Conservation (phyloP, 176 grass and related monocot species). For the Carex myosuroides region DNA sequence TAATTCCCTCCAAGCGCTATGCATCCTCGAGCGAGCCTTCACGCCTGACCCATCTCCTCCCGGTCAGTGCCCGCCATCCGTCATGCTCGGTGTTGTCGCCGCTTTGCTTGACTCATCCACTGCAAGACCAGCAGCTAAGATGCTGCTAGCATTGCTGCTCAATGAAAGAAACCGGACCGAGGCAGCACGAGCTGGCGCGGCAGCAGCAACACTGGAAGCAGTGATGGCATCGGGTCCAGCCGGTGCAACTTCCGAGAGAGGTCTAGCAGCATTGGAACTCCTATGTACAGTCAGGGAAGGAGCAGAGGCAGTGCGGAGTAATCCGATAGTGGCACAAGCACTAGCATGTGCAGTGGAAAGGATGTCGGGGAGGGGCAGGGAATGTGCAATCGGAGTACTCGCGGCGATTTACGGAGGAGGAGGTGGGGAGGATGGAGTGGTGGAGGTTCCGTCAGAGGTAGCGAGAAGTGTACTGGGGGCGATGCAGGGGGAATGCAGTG, state of each 20-base stretch:
- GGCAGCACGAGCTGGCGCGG: constrained; percentile 34
- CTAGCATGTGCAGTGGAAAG: constrained; percentile 53
- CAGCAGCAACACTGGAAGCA: constrained; percentile 54
- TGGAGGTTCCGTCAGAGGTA: constrained; percentile 53
- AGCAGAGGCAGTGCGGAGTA: constrained; percentile 32
- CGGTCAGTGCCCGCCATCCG: background rate
- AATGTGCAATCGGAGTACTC: constrained; percentile 84
- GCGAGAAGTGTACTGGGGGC: constrained; percentile 68
- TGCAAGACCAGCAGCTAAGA: constrained; percentile 2
- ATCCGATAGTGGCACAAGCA: constrained; percentile 32
- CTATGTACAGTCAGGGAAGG: constrained; percentile 68
- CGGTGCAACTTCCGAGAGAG: constrained; percentile 67
- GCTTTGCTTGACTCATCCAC: constrained; percentile 19
- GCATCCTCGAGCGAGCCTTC: constrained; percentile 13
- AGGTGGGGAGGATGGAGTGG: background rate
- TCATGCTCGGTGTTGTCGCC: constrained; percentile 14
- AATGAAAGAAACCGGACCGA: constrained; percentile 3
- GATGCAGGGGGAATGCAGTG: constrained; percentile 90
- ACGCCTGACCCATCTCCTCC: constrained; percentile 13
- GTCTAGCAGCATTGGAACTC: constrained; percentile 78
- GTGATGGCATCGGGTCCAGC: constrained; percentile 60
- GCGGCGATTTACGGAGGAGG: constrained; percentile 45
- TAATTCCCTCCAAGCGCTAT: constrained; percentile 8
- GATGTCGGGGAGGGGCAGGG: constrained; percentile 53
- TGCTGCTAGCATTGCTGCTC: constrained; percentile 6